Evolutionary conservation across 2,329 filamentous ascomycete genomes (phyloP).

Genomic region (Mycocentrospora acerina): DNA sequence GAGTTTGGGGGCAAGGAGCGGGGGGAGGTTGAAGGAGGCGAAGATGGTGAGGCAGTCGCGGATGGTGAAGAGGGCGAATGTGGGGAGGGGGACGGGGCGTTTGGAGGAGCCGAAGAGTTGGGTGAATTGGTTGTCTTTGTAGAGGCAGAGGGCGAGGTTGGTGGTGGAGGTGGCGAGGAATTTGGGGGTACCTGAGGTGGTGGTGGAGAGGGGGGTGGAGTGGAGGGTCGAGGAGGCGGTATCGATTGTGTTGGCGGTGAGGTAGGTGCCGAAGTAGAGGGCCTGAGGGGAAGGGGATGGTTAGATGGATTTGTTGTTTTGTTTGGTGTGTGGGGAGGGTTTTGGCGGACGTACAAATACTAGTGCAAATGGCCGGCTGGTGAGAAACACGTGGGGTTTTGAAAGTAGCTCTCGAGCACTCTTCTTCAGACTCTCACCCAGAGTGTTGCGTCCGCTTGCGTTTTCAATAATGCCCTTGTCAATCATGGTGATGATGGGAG

Average conservation of each 20-base stretch:
- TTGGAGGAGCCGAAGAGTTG: conserved; percentile 68
- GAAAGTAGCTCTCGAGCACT: conserved; percentile 60
- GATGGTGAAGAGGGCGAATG: conserved; percentile 75
- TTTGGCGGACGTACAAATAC: conserved; percentile 50
- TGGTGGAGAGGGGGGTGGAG: conserved; percentile 56
- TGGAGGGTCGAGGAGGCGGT: conserved; percentile 69
- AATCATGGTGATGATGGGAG: conserved; percentile 83
- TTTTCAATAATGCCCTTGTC: conserved; percentile 81
- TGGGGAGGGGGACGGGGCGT: conserved; percentile 64
- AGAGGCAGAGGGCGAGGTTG: conserved; percentile 82
- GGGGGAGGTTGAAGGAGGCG: conserved; percentile 86
- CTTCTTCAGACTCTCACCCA: conserved; percentile 60
- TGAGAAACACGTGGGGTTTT: conserved; percentile 62
- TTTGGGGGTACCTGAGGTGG: conserved; percentile 75
- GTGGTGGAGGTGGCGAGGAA: conserved; percentile 78
- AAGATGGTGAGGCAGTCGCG: conserved; percentile 90
- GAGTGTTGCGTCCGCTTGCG: conserved; percentile 66
- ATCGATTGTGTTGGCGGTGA: conserved; percentile 85
- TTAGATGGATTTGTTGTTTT: neutral
- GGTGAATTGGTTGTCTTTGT: conserved; percentile 87
- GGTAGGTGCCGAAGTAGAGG: conserved; percentile 85
- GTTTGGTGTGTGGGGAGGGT: neutral
- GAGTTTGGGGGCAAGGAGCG: conserved; percentile 71
- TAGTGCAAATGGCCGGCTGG: conserved; percentile 67
- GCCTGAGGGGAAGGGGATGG: conserved; percentile 35